Conservation (phyloP, 1,284 basidiomycete species). For the Ceratobasidium papillatum region DNA sequence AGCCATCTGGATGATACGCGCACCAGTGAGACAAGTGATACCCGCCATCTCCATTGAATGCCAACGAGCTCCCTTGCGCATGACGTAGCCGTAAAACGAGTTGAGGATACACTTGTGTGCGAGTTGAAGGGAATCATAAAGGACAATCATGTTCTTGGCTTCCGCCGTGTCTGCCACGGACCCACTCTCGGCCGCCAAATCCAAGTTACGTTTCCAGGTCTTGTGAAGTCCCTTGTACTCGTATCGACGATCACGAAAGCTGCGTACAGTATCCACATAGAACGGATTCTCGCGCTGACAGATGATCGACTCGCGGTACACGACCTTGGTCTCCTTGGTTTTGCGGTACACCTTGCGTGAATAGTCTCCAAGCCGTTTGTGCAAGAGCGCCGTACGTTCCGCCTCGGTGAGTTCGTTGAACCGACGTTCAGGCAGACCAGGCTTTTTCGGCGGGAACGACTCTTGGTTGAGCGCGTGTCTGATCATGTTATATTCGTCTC, state of each 20-base stretch:
- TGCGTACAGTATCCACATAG: constrained; percentile 98
- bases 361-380: constrained; percentile 98
- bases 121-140: constrained; percentile 99
- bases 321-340: constrained; percentile 98
- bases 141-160: constrained; percentile 99
- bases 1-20: constrained; percentile 99
- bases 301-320: constrained; percentile 93
- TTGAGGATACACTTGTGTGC: constrained; percentile 99
- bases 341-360: constrained; percentile 99
- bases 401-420: constrained; percentile 87
- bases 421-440: constrained; percentile 76
- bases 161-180: constrained; percentile 90
- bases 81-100: constrained; percentile 99
- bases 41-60: constrained; percentile 99
- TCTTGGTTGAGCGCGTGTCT: constrained; percentile 96
- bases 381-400: constrained; percentile 91
- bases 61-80: constrained; percentile 99
- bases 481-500: constrained; percentile 99
- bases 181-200: constrained; percentile 73
- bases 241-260: constrained; percentile 97
- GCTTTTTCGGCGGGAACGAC: constrained; percentile 83
- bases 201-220: constrained; percentile 99
- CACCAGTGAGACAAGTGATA: constrained; percentile 98
- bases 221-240: constrained; percentile 99
- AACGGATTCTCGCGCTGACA: constrained; percentile 99